These are phyloP conservation scores for Aureobasidium vineae DNA, from an alignment of 2,329 filamentous ascomycete genomes.

Conservation along the genomic window DNA sequence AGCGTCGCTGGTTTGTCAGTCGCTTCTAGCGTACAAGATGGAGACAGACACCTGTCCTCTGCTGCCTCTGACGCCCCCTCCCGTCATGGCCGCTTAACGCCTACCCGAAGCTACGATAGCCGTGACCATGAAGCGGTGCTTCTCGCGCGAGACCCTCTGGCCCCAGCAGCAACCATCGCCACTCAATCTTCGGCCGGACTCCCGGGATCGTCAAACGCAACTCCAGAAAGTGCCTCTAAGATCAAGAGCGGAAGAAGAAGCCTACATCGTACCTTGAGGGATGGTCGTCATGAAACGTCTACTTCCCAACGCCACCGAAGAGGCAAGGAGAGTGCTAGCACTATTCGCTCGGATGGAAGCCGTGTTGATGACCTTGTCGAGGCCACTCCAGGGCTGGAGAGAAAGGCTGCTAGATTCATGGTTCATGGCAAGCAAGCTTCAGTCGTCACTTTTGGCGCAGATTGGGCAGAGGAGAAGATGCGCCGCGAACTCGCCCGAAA, in stretches of 20 bases:
- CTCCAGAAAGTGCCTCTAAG: constrained; percentile 35
- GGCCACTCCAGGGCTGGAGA: constrained; percentile 66
- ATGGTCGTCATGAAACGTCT: constrained; percentile 43
- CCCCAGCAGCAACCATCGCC: constrained; percentile 17
- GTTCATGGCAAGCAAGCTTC: constrained; percentile 98
- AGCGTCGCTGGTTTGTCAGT: constrained; percentile 19
- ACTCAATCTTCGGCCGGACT: constrained; percentile 23
- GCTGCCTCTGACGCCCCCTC: constrained; percentile 30
- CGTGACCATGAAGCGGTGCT: constrained; percentile 29
- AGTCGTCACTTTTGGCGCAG: constrained; percentile 93
- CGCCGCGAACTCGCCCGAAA: constrained; percentile 33
- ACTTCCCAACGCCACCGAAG: constrained; percentile 68
- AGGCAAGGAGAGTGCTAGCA: constrained; percentile 69
- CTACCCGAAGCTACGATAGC: constrained; percentile 31
- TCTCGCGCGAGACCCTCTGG: constrained; percentile 19
- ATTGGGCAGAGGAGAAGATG: constrained; percentile 64
- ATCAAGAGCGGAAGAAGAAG: constrained; percentile 71
- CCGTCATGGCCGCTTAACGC: constrained; percentile 28
- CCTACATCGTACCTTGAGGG: constrained; percentile 83
- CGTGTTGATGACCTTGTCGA: constrained; percentile 53
- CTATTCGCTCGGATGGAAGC: constrained; percentile 47
- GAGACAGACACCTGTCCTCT: constrained; percentile 31
- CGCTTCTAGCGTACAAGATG: constrained; percentile 33
- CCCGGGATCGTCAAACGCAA: constrained; percentile 23
- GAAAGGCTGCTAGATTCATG: constrained; percentile 85